Evolutionary conservation across 2,329 filamentous ascomycete species (phyloP).

Genomic region (Aureobasidium lini): DNA sequence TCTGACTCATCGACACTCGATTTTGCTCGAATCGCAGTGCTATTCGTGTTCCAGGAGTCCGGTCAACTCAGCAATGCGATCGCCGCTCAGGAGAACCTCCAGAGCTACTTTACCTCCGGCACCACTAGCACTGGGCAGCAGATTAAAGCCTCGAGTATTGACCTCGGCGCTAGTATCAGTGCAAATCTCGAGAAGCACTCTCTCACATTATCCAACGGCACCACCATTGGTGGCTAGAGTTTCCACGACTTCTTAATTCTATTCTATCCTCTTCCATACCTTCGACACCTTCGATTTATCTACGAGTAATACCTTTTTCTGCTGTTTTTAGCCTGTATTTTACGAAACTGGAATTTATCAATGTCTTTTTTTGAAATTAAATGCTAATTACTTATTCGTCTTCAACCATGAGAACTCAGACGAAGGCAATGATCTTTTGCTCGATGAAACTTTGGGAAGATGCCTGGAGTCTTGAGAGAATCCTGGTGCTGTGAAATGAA

Average conservation of each 20-base stretch:
- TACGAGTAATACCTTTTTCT: not conserved
- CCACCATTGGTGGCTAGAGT: slow-evolving; percentile 19
- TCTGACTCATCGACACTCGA: slow-evolving; percentile 28
- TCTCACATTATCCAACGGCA: slow-evolving; percentile 21
- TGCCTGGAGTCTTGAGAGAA: no score
- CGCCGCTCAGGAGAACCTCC: slow-evolving; percentile 36
- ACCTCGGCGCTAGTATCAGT: slow-evolving; percentile 23
- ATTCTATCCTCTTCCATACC: not conserved
- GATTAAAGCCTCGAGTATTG: slow-evolving; percentile 20
- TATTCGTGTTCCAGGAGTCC: slow-evolving; percentile 38
- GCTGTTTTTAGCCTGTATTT: no score
- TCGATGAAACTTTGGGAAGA: no score
- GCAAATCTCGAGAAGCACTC: slow-evolving; percentile 18
- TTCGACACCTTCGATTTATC: not conserved
- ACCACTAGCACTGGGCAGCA: slow-evolving; percentile 16
- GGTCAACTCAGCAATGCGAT: slow-evolving; percentile 33
- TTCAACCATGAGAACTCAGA: no score
- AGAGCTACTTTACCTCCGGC: slow-evolving; percentile 26
- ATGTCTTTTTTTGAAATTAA: no score
- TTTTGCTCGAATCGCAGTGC: slow-evolving; percentile 39
- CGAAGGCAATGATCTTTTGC: no score
- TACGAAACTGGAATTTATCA: no score
- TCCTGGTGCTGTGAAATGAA: no score
- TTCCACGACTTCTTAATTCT: not conserved
- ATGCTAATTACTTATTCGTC: no score